Evolutionary conservation across 2,329 filamentous ascomycete species (phyloP).

Genomic region (Hypoxylon sp.): DNA sequence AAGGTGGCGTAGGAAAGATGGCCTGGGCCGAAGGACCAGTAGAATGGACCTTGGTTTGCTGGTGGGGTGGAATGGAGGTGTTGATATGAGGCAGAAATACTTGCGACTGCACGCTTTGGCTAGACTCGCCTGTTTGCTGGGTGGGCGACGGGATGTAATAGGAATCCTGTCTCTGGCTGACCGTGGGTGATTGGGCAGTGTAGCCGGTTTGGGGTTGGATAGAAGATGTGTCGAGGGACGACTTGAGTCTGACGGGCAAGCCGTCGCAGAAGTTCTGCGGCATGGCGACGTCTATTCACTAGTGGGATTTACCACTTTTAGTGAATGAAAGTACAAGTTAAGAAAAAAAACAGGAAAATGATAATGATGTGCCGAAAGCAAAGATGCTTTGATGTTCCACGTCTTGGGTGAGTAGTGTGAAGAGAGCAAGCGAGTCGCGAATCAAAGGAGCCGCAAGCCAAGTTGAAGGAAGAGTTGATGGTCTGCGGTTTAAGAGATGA

Average conservation of each 20-base stretch:
- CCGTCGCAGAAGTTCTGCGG: conserved; percentile 33
- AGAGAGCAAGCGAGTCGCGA: too few species aligned
- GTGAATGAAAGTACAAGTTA: too few species aligned
- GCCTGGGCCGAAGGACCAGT: too few species aligned
- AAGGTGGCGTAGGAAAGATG: conserved; percentile 53
- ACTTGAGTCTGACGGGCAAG: conserved; percentile 38
- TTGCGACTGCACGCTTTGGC: conserved; percentile 23
- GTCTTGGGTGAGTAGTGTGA: too few species aligned
- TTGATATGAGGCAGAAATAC: conserved; percentile 18
- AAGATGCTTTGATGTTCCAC: too few species aligned
- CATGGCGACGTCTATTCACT: too few species aligned
- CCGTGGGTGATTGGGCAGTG: too few species aligned
- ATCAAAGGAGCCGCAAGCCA: too few species aligned
- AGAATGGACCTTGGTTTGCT: conserved; percentile 33
- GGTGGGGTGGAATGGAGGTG: conserved; percentile 33
- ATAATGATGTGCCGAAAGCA: too few species aligned
- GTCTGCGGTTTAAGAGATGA: neutral
- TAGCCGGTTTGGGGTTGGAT: conserved; percentile 25
- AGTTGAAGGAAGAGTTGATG: too few species aligned
- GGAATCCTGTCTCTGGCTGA: conserved; percentile 20
- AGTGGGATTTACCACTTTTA: too few species aligned
- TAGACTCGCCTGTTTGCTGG: conserved; percentile 29
- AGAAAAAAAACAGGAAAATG: too few species aligned
- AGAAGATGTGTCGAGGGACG: conserved; percentile 21
- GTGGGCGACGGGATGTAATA: conserved; percentile 34